These are phyloP conservation scores for Suillus hirtellus DNA, from an alignment of 768 basidiomycete genomes.

Conservation along the genomic window DNA sequence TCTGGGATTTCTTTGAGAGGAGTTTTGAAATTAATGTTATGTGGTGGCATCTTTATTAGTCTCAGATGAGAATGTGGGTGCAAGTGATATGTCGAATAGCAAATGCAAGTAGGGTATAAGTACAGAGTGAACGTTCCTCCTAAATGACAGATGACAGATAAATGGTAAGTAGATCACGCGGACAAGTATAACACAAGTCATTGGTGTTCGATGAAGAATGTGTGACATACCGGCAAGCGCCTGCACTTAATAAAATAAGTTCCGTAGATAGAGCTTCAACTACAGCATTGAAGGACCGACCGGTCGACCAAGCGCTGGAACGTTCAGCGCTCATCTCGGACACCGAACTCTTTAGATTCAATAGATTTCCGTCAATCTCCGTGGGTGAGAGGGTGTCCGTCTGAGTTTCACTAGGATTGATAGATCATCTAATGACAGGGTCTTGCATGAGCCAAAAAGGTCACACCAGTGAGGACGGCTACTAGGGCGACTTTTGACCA, in stretches of 20 bases:
- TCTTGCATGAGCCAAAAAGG: too few species aligned
- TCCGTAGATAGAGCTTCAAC: background rate
- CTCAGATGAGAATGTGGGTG: background rate
- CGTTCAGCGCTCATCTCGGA: too few species aligned
- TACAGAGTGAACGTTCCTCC: background rate
- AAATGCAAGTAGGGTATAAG: background rate
- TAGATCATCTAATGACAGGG: background rate
- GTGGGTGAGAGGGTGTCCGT: too few species aligned
- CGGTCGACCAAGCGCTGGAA: too few species aligned
- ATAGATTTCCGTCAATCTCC: too few species aligned
- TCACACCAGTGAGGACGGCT: background rate
- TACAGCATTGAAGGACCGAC: too few species aligned
- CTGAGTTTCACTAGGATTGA: background rate
- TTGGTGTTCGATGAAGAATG: background rate
- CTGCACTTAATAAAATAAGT: background rate
- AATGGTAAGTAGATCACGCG: background rate
- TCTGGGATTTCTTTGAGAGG: conserved; percentile 3
- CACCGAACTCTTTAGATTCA: too few species aligned
- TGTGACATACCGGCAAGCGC: background rate
- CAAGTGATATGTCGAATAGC: background rate
- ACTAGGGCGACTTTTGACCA: too few species aligned
- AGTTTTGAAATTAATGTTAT: background rate
- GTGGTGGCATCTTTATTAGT: background rate
- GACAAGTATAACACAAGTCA: background rate
- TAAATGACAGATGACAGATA: background rate